phyloP scores from a whole-genome alignment of 169 alveolate genomes.

The Plasmodium relictum region DNA sequence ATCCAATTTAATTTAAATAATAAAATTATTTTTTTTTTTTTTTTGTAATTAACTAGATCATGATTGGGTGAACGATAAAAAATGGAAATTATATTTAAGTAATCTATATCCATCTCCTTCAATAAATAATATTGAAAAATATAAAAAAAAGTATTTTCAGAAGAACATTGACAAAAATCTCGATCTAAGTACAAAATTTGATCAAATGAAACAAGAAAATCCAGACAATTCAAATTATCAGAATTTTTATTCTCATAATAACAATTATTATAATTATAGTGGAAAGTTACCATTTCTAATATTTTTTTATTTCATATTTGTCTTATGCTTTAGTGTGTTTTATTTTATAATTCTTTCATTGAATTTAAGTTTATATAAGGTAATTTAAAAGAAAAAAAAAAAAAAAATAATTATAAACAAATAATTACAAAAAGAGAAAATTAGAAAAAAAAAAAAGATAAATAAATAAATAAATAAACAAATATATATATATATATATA shows the following conservation, averaged over 20 bases:
- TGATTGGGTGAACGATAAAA: slow-evolving; percentile 75
- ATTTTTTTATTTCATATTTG: slow-evolving; percentile 29
- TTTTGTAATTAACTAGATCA: slow-evolving; percentile 14
- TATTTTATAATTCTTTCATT: slow-evolving; percentile 40
- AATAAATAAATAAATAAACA: neutral
- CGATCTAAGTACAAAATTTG: slow-evolving; percentile 39
- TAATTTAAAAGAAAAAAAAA: slow-evolving; percentile 1
- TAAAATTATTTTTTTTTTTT: too few species aligned
- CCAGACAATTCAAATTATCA: slow-evolving; percentile 15
- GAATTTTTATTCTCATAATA: slow-evolving; percentile 12
- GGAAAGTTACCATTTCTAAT: slow-evolving; percentile 34
- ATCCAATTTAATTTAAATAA: neutral
- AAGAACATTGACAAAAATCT: slow-evolving; percentile 58
- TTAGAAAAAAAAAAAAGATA: neutral
- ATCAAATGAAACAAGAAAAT: slow-evolving; percentile 25
- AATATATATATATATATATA: neutral
- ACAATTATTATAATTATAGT: slow-evolving; percentile 14
- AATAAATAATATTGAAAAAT: slow-evolving; percentile 64
- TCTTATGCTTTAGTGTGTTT: slow-evolving; percentile 41
- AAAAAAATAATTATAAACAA: neutral
- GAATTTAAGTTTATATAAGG: slow-evolving; percentile 57
- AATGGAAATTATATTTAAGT: slow-evolving; percentile 60
- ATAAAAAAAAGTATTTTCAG: slow-evolving; percentile 70
- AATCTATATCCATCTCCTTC: slow-evolving; percentile 71
- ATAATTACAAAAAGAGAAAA: neutral